A percentile compares a stretch with the other conserved stretches of the same genome.
Evolutionary conservation across 2,329 filamentous ascomycete genomes (phyloP).

Genomic region (Lecanicillium sp.): DNA sequence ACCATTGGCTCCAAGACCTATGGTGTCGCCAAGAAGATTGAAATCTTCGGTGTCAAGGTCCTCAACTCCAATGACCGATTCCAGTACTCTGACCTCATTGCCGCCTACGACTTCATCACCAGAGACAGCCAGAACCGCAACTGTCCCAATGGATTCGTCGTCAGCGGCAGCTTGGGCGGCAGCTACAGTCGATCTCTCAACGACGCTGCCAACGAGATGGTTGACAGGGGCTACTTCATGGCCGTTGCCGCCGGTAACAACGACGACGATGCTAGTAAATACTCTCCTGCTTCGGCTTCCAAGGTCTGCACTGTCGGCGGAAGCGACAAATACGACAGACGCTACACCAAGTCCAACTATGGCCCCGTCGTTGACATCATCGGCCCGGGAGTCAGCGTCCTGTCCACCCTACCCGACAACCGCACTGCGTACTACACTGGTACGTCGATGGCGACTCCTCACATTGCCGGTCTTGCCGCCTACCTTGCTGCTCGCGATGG

Average conservation of each 20-base stretch:
- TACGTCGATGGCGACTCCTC: constrained; percentile 24
- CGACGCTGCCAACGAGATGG: constrained; percentile 31
- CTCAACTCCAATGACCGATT: constrained; percentile 12
- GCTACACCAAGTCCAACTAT: constrained; percentile 35
- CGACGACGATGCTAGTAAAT: constrained; percentile 22
- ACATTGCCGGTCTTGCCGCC: constrained; percentile 13
- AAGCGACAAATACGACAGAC: constrained; percentile 24
- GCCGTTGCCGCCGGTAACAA: constrained; percentile 40
- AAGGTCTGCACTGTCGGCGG: constrained; percentile 39
- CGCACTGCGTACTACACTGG: constrained; percentile 37
- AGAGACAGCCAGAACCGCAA: constrained; percentile 19
- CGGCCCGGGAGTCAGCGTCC: constrained; percentile 33
- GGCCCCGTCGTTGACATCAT: constrained; percentile 36
- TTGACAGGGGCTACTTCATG: constrained; percentile 30
- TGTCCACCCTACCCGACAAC: constrained; percentile 34
- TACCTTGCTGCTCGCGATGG: constrained; percentile 25
- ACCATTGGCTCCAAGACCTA: constrained; percentile 11
- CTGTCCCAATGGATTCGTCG: constrained; percentile 23
- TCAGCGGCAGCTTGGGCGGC: constrained; percentile 38
- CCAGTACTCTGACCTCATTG: constrained; percentile 7
- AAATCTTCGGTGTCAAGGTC: constrained; percentile 30
- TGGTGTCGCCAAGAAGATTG: constrained; percentile 26
- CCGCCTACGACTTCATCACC: constrained; percentile 27
- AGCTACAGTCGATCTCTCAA: constrained; percentile 25
- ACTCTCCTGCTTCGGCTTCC: constrained; percentile 33